Evolutionary conservation across 2,329 filamentous ascomycete genomes (phyloP).

Genomic region (Aspergillus transmontanensis): DNA sequence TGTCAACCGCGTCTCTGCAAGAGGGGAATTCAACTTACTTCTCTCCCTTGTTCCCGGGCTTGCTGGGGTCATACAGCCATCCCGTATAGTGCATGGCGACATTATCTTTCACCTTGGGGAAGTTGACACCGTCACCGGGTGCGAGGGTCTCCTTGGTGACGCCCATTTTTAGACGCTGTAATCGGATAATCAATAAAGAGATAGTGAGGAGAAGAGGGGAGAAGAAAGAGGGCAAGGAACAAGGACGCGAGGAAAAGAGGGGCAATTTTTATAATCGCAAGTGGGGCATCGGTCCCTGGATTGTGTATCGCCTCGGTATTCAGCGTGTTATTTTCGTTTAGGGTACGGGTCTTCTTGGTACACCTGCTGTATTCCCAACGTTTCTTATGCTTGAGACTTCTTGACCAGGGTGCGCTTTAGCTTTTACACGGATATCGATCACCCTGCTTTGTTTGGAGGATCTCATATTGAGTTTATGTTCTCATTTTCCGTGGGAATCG

Average conservation of each 20-base stretch:
- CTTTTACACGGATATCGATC: not conserved
- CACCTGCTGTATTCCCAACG: not conserved
- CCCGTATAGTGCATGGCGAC: constrained; percentile 93
- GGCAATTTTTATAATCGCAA: constrained; percentile 6
- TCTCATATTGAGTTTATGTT: not conserved
- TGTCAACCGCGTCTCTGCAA: no score
- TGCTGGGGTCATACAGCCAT: constrained; percentile 70
- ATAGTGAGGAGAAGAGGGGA: not conserved
- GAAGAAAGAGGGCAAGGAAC: not conserved
- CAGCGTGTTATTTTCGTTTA: not conserved
- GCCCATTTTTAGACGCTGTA: constrained; percentile 57
- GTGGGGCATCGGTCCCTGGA: not conserved
- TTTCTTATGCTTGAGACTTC: not conserved
- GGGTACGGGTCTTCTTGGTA: not conserved
- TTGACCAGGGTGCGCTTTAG: not conserved
- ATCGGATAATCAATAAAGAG: not conserved
- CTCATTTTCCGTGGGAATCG: not conserved
- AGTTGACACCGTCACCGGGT: constrained; percentile 63
- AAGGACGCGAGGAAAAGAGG: not conserved
- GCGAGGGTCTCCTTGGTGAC: constrained; percentile 61
- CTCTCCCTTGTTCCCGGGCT: constrained; percentile 65
- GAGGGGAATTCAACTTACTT: constrained; percentile 59
- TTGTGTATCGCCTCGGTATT: not conserved
- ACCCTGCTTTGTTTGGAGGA: not conserved
- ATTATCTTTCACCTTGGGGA: constrained; percentile 67